phyloP scores from a whole-genome alignment of 225 moss, liverwort and hornwort genomes.

The Marchantia paleacea region DNA sequence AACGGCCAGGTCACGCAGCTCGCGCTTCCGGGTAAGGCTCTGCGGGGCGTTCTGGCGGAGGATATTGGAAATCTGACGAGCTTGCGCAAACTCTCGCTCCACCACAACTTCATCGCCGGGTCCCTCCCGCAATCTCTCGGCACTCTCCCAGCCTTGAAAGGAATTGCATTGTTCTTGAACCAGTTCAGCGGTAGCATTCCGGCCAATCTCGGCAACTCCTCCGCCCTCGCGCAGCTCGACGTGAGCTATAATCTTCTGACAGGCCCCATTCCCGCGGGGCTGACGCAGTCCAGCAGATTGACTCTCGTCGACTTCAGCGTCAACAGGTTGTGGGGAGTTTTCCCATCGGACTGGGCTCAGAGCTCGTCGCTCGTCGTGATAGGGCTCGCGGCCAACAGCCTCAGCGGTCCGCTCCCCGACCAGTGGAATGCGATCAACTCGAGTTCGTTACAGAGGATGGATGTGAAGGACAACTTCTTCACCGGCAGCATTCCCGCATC shows the following conservation, averaged over 20 bases:
- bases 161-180: conserved; percentile 41
- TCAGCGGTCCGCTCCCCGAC: conserved; percentile 36
- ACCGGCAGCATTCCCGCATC: conserved; percentile 34
- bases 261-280: conserved; percentile 23
- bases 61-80: conserved; percentile 46
- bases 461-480: conserved; percentile 28
- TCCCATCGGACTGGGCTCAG: conserved; percentile 32
- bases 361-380: conserved; percentile 21
- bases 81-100: conserved; percentile 39
- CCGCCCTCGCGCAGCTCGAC: conserved; percentile 37
- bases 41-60: conserved; percentile 28
- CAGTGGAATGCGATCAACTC: conserved; percentile 35
- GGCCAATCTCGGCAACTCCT: conserved; percentile 37
- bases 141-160: conserved; percentile 26
- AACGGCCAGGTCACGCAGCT: conserved; percentile 31
- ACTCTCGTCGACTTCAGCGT: conserved; percentile 33
- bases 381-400: conserved; percentile 27
- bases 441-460: conserved; percentile 21
- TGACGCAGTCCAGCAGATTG: conserved; percentile 22
- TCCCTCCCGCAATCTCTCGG: conserved; percentile 42
- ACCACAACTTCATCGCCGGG: conserved; percentile 37
- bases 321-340: conserved; percentile 38
- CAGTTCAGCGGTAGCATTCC: conserved; percentile 39
- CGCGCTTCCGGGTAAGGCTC: conserved; percentile 31
- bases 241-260: conserved; percentile 33